phyloP scores from a whole-genome alignment of 768 basidiomycete species.

The Mycena amicta region DNA sequence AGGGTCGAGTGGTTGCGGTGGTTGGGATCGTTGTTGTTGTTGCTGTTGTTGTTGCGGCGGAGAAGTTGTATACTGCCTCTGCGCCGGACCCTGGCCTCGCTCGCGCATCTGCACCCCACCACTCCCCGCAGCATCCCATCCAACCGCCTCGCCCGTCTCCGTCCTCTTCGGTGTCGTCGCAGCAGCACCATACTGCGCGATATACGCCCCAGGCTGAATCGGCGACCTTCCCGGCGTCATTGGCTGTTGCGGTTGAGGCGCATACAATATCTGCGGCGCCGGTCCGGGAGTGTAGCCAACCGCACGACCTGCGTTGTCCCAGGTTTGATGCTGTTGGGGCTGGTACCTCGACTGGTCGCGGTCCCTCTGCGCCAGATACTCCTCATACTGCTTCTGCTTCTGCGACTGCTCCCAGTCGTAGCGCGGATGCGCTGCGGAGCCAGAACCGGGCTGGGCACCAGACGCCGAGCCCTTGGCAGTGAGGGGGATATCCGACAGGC shows the following conservation, averaged over 20 bases:
- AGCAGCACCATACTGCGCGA: constrained; percentile 14
- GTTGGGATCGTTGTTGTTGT: neutral
- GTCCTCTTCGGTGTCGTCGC: constrained; percentile 5
- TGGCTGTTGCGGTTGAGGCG: constrained; percentile 49
- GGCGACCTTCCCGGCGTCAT: constrained; percentile 8
- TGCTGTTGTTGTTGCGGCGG: neutral
- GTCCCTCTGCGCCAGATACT: constrained; percentile 35
- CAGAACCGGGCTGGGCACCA: neutral
- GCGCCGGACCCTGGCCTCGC: constrained; percentile 4
- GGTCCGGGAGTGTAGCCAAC: constrained; percentile 50
- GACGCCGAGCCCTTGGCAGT: constrained; percentile 3
- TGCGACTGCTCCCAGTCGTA: constrained; percentile 24
- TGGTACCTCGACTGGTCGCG: no score
- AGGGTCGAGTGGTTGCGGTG: neutral
- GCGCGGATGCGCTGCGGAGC: constrained; percentile 9
- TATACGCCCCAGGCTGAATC: constrained; percentile 12
- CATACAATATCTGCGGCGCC: constrained; percentile 37
- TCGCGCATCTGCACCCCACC: constrained; percentile 34
- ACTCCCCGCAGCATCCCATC: constrained; percentile 33
- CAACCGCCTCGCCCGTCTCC: neutral
- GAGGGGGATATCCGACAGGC: constrained; percentile 19
- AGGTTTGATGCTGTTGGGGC: constrained; percentile 38
- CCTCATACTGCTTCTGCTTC: constrained; percentile 17
- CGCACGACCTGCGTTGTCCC: constrained; percentile 53
- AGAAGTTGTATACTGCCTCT: neutral